Evolutionary conservation across 176 grass and related monocot genomes (phyloP), one percentile per base, ranked within the genome.

Genomic region (Carex kokanica): DNA sequence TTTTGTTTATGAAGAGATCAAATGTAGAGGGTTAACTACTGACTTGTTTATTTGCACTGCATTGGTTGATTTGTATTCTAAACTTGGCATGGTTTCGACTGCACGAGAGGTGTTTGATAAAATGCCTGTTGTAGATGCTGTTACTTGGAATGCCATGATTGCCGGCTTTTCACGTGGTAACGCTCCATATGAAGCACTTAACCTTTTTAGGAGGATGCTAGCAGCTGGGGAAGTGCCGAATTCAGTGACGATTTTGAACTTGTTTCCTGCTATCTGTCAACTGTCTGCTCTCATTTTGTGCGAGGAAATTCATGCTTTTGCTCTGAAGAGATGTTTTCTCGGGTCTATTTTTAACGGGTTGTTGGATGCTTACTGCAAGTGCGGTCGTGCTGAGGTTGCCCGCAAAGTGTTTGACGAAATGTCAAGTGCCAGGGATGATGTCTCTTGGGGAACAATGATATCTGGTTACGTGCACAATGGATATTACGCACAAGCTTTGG

Each of bases 21-120:
- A 81, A 5, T 43, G 81, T 5, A 84, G 88, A 45, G 85, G 88
- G 0, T 83, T 92, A 18, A 67, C 81, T 2, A 47, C 13, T 21
- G 95, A 97, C 71, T 87, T 90, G 38, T 94, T 97, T 64, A 93
- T 94, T 34, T 90, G 85, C 8, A 94, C 90, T 21, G 85, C 91
- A 11, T 77, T 97, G 31, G 64, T 91, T 17, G 83, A 91, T 80
- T 34, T 97, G 6, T 97, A 94, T 43, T 87, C 49, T 21, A 92
- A 88, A 80, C 78, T 94, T 75, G 89, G 92, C 3, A 86, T 85
- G 57, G 54, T 45, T 27, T 79, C 80, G 1, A 83, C 75, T 51
- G 92, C 95, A 83, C 88, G 74, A 16, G 88, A 87, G 61, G 69
- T 94, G 92, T 93, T 97, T 80, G 95, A 94, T 80, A 79, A 51